These are phyloP conservation scores for Phaeosphaeria sp. DNA, from an alignment of 2,329 filamentous ascomycete species.

Conservation along the genomic window DNA sequence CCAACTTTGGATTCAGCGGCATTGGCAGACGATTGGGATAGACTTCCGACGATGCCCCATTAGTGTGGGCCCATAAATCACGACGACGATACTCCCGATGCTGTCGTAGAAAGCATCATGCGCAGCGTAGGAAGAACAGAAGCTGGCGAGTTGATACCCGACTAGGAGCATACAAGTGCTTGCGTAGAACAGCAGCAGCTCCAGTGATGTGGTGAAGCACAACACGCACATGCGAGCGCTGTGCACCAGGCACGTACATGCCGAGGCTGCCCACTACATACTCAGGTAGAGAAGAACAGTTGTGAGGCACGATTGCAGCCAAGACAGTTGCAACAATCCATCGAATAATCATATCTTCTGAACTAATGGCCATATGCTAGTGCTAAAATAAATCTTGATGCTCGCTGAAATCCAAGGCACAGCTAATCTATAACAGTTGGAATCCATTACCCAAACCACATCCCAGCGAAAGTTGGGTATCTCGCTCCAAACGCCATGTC, in stretches of 20 bases:
- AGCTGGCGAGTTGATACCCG: background rate
- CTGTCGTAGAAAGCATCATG: background rate
- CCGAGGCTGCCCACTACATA: background rate
- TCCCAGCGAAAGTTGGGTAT: constrained; percentile 3
- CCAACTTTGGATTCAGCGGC: constrained; percentile 32
- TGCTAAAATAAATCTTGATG: constrained; percentile 1
- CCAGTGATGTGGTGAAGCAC: background rate
- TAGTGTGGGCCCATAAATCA: background rate
- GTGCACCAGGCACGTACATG: background rate
- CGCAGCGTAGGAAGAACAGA: background rate
- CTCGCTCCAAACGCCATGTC: constrained; percentile 1
- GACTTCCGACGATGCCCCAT: background rate
- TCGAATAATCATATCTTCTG: background rate
- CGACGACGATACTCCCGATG: background rate
- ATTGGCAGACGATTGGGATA: constrained; percentile 36
- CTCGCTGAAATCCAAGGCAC: background rate
- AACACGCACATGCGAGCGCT: background rate
- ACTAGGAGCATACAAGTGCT: background rate
- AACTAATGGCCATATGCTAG: background rate
- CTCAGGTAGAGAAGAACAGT: background rate
- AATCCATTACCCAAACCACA: background rate
- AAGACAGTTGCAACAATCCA: background rate
- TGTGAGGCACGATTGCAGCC: background rate
- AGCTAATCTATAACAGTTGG: background rate
- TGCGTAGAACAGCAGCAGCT: background rate